phyloP scores from a whole-genome alignment of 78 protist genomes.

The Polysphondylium violaceum region DNA sequence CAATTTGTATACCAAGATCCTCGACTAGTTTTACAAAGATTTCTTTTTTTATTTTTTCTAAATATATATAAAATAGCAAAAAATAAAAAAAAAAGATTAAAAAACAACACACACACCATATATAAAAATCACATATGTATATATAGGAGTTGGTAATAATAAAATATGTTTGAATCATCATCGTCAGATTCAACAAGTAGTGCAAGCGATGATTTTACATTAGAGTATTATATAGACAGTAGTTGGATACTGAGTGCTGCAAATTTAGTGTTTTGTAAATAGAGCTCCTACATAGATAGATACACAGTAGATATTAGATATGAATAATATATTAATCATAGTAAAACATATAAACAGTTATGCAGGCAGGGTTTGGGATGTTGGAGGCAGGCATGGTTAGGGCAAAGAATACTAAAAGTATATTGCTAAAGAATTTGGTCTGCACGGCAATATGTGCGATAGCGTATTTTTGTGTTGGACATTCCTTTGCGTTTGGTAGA shows the following conservation, averaged over 20 bases:
- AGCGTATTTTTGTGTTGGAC: conserved; percentile 65
- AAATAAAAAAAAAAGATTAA: too few species aligned
- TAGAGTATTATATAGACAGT: conserved; percentile 38
- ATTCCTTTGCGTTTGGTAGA: conserved; percentile 68
- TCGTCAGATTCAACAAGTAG: neutral
- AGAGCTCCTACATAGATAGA: neutral
- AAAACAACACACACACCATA: too few species aligned
- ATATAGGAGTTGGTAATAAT: too few species aligned
- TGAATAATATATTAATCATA: neutral
- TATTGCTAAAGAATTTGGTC: conserved; percentile 52
- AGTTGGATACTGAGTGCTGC: conserved; percentile 64
- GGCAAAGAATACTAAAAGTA: conserved; percentile 76
- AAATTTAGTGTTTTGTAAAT: conserved; percentile 73
- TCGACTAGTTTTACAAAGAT: too few species aligned
- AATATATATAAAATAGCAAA: too few species aligned
- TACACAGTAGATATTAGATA: neutral
- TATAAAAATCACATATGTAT: too few species aligned
- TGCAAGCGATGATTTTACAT: neutral
- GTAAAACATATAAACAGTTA: neutral
- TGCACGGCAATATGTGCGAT: conserved; percentile 72
- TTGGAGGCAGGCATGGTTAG: conserved; percentile 81
- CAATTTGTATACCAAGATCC: too few species aligned
- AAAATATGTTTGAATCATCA: too few species aligned
- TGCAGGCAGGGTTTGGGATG: conserved; percentile 83
- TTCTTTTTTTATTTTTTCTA: too few species aligned